Evolutionary conservation across 257 asterid species (phyloP).

Genomic region (Primulina eburnea): DNA sequence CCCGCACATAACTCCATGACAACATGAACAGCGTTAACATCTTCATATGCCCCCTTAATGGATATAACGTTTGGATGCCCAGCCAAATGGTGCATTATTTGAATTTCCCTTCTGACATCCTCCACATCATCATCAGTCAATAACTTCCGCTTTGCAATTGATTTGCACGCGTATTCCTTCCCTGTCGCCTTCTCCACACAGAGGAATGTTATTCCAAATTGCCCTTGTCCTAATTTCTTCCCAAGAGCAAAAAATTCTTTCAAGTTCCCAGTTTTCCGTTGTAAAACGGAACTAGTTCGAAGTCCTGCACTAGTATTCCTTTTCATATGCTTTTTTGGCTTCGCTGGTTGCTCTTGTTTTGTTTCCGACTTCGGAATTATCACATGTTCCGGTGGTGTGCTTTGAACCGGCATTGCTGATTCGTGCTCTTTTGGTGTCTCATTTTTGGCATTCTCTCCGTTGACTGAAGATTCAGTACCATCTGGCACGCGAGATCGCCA

Average conservation of each 20-base stretch:
- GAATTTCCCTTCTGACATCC: slow-evolving; percentile 95
- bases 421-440: slow-evolving; percentile 50
- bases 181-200: slow-evolving; percentile 71
- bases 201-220: slow-evolving; percentile 79
- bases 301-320: slow-evolving; percentile 91
- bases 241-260: slow-evolving; percentile 72
- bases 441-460: slow-evolving; percentile 43
- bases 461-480: slow-evolving; percentile 29
- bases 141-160: slow-evolving; percentile 90
- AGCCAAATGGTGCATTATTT: slow-evolving; percentile 94
- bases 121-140: slow-evolving; percentile 86
- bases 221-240: slow-evolving; percentile 94
- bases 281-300: slow-evolving; percentile 72
- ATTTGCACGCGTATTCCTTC: slow-evolving; percentile 81
- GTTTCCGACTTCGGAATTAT: slow-evolving; percentile 56
- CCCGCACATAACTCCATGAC: slow-evolving; percentile 94
- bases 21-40: slow-evolving; percentile 83
- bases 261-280: slow-evolving; percentile 67
- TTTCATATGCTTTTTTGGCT: slow-evolving; percentile 59
- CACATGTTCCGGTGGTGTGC: slow-evolving; percentile 72
- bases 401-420: slow-evolving; percentile 53
- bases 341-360: slow-evolving; percentile 33
- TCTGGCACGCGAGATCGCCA: slow-evolving; percentile 79
- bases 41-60: slow-evolving; percentile 88
- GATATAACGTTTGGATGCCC: slow-evolving; percentile 92